Base-by-base conservation (phyloP, 768 basidiomycete species). In the Omphalotus guepiniiformis region DNA sequence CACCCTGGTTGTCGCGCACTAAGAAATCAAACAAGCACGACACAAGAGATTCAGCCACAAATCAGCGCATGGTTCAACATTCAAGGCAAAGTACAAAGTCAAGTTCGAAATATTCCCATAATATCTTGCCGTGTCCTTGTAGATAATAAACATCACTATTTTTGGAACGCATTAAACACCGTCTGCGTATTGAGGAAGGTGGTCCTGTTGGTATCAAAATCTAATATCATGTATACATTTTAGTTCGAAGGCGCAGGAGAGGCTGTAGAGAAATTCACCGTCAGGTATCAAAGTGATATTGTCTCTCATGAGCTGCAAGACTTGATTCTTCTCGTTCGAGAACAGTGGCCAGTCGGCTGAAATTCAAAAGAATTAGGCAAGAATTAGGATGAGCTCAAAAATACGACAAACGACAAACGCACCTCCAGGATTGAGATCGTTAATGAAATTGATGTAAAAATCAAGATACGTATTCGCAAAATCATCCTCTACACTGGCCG, bases 351-450 rank as follows among this genome's bases (percentile, higher is more conserved):
- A 83, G 11, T 55, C 37, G 23, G 62, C 79, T 79, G 11, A 32
- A 8, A 23, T 42, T 22, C 9, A 21, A 32, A 48, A 1, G n/a
- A 32, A 35, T 18, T 1, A 23, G 6, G 34, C 27, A 23, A 7
- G 39, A 22, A 16, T 34, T 18, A 46, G 26, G 39, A 41, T 11
- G 4, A 25, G 37, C 38, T 35, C 9, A 30, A 13, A 15, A 12
- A 44, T n/a, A 29, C 36, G 19, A 16, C 21, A 48, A 9, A 12
- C 21, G 15, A 39, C n/a, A 6, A 16, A 62, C 73, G 21, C 49
- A 81, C 80, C 38, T 29, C 80, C 79, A 3, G 80, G 82, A 49
- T 73, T 67, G 42, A 82, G 65, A 52, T 82, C 76, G 53, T 72
- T 64, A 16, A 80, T 65, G 53, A 83, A 83, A 42, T 71, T 74